Conservation (phyloP, 2,329 filamentous ascomycete species). For the Aspergillus eucalypticola region DNA sequence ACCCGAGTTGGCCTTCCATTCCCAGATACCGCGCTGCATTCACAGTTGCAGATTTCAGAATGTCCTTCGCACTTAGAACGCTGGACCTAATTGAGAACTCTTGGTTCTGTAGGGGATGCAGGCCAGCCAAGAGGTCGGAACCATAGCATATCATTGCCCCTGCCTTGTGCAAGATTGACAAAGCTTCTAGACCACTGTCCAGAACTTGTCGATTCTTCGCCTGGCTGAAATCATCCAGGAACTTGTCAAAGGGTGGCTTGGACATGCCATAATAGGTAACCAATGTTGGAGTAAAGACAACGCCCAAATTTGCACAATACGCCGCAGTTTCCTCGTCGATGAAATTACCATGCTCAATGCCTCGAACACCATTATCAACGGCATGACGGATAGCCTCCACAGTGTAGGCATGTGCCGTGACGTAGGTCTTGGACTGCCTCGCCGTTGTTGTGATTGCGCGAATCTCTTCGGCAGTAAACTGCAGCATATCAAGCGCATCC, state of each 20-base stretch:
- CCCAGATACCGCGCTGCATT: slow-evolving; percentile 53
- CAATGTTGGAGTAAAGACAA: slow-evolving; percentile 56
- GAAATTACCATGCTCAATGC: slow-evolving; percentile 56
- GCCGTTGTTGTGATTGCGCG: slow-evolving; percentile 54
- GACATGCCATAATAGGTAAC: slow-evolving; percentile 53
- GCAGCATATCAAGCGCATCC: slow-evolving; percentile 53
- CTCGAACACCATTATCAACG: slow-evolving; percentile 54
- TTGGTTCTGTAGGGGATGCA: slow-evolving; percentile 47
- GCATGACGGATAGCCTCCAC: slow-evolving; percentile 55
- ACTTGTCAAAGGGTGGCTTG: slow-evolving; percentile 25
- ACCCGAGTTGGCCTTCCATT: slow-evolving; percentile 50
- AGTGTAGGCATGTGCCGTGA: slow-evolving; percentile 61
- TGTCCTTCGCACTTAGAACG: slow-evolving; percentile 43
- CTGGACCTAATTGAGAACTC: slow-evolving; percentile 49
- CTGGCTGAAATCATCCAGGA: slow-evolving; percentile 18
- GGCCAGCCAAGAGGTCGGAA: slow-evolving; percentile 53
- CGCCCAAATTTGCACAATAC: slow-evolving; percentile 49
- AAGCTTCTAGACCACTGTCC: slow-evolving; percentile 45
- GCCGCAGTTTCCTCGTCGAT: slow-evolving; percentile 47
- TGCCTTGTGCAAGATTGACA: slow-evolving; percentile 51
- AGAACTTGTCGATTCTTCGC: slow-evolving; percentile 54
- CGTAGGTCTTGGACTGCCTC: slow-evolving; percentile 50
- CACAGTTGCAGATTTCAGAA: slow-evolving; percentile 53
- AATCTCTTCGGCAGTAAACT: slow-evolving; percentile 59
- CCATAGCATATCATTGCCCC: slow-evolving; percentile 59